These are phyloP conservation scores for Vanrija pseudolonga DNA, from an alignment of 1,284 basidiomycete species.

Conservation along the genomic window DNA sequence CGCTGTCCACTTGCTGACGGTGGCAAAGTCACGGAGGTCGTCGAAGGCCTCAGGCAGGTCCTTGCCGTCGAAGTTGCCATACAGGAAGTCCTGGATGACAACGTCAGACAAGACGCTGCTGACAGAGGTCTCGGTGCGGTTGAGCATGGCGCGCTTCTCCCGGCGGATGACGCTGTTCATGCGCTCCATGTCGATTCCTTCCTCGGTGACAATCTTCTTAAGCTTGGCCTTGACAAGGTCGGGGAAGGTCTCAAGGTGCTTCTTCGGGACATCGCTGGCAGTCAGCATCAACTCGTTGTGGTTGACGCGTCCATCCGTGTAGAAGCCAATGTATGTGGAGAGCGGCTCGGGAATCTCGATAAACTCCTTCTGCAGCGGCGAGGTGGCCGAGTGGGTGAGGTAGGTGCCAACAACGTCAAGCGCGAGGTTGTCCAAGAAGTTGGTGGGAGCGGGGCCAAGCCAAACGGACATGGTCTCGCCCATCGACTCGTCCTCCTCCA, in stretches of 20 bases:
- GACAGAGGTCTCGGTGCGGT: constrained; percentile 44
- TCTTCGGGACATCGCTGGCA: constrained; percentile 78
- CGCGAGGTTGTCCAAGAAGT: constrained; percentile 76
- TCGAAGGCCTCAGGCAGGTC: constrained; percentile 72
- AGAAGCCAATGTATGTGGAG: constrained; percentile 82
- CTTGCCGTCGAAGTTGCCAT: constrained; percentile 77
- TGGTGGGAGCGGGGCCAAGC: constrained; percentile 70
- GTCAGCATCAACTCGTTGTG: constrained; percentile 71
- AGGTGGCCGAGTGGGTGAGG: constrained; percentile 81
- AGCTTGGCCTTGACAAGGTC: constrained; percentile 68
- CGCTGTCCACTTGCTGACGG: constrained; percentile 67
- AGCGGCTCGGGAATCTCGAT: constrained; percentile 87
- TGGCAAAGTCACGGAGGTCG: constrained; percentile 69
- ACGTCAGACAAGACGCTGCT: constrained; percentile 48
- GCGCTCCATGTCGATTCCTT: constrained; percentile 86
- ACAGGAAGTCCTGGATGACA: constrained; percentile 82
- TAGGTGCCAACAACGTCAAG: constrained; percentile 83
- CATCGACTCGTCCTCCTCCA: constrained; percentile 94
- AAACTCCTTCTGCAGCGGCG: constrained; percentile 88
- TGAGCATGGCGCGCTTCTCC: constrained; percentile 69
- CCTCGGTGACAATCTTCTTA: constrained; percentile 60
- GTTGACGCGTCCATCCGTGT: constrained; percentile 71
- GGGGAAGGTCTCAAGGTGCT: constrained; percentile 70
- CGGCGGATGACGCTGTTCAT: constrained; percentile 84
- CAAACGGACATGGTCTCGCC: constrained; percentile 81